phyloP scores from a whole-genome alignment of 306 rosid species.

The Cucurbita moschata region DNA sequence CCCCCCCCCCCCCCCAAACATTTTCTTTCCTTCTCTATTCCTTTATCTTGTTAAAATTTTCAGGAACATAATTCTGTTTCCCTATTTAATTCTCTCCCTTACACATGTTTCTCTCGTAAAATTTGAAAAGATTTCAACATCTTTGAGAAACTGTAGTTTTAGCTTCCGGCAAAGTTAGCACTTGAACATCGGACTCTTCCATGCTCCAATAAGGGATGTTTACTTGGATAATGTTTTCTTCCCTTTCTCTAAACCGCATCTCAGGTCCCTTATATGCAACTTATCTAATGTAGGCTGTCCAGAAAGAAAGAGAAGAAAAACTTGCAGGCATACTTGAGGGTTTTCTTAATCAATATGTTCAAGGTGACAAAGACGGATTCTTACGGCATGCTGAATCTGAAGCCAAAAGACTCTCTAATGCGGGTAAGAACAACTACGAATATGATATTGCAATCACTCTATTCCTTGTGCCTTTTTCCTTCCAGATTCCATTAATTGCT shows the following conservation, averaged over 20 bases:
- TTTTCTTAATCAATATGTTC: constrained; percentile 51
- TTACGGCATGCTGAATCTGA: constrained; percentile 59
- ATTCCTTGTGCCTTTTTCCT: background rate
- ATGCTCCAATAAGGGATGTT: background rate
- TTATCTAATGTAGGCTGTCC: constrained; percentile 41
- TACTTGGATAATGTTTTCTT: background rate
- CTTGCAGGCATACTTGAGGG: constrained; percentile 46
- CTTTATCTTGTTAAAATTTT: background rate
- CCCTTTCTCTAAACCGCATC: background rate
- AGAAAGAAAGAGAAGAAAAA: constrained; percentile 85
- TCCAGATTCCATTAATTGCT: background rate
- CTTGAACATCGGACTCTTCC: background rate
- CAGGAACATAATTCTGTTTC: background rate
- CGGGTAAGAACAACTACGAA: constrained; percentile 34
- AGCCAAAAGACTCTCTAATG: constrained; percentile 64
- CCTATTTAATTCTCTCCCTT: background rate
- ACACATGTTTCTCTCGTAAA: background rate
- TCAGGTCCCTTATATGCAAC: constrained; percentile 5
- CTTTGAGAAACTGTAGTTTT: background rate
- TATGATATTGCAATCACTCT: background rate
- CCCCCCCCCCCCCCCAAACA: background rate
- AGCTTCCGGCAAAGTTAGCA: background rate
- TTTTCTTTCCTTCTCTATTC: background rate
- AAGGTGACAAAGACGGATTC: constrained; percentile 65
- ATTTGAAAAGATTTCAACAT: background rate